Evolutionary conservation across 768 basidiomycete genomes (phyloP).

Genomic region (Thelephora aurantiotincta): DNA sequence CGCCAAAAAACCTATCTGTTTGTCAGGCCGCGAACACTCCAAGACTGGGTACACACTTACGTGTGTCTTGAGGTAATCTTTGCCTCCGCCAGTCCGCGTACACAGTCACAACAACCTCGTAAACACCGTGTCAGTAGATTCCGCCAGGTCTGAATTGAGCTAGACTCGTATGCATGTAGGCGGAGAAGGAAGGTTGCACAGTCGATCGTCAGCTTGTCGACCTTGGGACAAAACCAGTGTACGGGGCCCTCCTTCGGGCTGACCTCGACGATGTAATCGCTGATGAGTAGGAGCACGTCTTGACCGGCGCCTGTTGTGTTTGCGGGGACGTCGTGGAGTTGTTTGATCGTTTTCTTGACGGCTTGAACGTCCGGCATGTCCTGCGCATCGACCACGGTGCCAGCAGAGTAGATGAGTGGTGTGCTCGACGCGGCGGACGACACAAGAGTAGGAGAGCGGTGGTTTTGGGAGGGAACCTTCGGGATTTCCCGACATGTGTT

Average conservation of each 20-base stretch:
- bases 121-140: slow-evolving; percentile 39
- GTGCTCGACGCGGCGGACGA: too few relatives aligned
- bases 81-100: slow-evolving; percentile 45
- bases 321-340: slow-evolving; percentile 44
- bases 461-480: too few relatives aligned
- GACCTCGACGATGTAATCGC: slow-evolving; percentile 34
- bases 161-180: slow-evolving; percentile 58
- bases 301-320: slow-evolving; percentile 35
- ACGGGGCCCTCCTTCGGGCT: slow-evolving; percentile 18
- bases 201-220: slow-evolving; percentile 37
- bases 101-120: slow-evolving; percentile 53
- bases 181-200: slow-evolving; percentile 74
- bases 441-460: too few relatives aligned
- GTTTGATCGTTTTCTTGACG: slow-evolving; percentile 34
- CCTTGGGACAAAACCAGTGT: slow-evolving; percentile 78
- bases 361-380: slow-evolving; percentile 15
- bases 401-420: too few relatives aligned
- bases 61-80: slow-evolving; percentile 52
- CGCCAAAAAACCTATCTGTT: slow-evolving; percentile 53
- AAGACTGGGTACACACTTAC: slow-evolving; percentile 33
- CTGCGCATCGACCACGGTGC: slow-evolving; percentile 9
- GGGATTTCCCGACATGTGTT: slow-evolving; percentile 4
- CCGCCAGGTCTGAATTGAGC: slow-evolving; percentile 52
- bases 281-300: slow-evolving; percentile 33
- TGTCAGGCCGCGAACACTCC: background rate